Conservation (phyloP, 441 rosid genomes). For the Sinapis alba region DNA sequence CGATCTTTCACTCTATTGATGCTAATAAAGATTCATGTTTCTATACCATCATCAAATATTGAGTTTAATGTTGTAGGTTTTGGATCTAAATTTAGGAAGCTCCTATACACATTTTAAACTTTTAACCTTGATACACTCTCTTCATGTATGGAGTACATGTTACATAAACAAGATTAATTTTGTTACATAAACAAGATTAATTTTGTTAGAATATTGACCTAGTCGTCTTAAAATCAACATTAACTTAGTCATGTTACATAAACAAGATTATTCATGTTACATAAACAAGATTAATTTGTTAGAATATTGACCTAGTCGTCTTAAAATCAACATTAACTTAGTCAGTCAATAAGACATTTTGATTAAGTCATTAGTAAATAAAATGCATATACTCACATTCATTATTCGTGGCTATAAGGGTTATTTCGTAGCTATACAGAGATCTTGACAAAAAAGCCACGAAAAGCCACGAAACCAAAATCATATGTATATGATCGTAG, state of each 20-base stretch:
- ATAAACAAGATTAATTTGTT: neutral
- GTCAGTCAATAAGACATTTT: neutral
- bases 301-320: conserved; percentile 8
- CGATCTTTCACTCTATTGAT: neutral
- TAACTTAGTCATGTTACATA: neutral
- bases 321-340: neutral
- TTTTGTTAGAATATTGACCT: neutral
- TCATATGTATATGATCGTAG: too few species aligned
- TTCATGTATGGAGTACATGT: neutral
- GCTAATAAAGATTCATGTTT: neutral
- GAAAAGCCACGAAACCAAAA: too few species aligned
- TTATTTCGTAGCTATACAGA: too few species aligned
- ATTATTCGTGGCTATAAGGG: too few species aligned
- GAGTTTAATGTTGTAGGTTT: neutral
- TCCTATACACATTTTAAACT: neutral
- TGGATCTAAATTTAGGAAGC: neutral
- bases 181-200: neutral
- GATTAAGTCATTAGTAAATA: neutral
- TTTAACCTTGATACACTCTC: neutral
- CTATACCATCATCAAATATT: neutral
- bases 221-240: neutral
- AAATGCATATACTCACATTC: too few species aligned
- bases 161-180: neutral
- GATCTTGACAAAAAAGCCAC: too few species aligned
- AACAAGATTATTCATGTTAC: neutral